Percentiles rank a stretch among this genome's conserved stretches.
These are phyloP conservation scores for Pichia sp. DNA, from an alignment of 1,139 yeast species.

Conservation along the genomic window DNA sequence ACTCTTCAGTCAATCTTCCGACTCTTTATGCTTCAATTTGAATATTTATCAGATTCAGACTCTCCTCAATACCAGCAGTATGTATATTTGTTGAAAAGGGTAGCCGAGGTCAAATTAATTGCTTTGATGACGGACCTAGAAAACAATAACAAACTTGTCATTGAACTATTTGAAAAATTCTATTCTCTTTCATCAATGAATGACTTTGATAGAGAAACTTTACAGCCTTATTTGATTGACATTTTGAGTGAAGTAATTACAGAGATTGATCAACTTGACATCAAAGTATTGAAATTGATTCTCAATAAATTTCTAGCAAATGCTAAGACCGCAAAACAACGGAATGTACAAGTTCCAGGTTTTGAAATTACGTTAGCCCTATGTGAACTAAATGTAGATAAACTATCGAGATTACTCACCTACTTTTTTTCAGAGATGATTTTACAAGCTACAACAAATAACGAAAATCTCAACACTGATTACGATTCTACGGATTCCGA, in stretches of 20 bases:
- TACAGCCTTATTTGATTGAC: conserved; percentile 58
- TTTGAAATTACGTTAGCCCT: conserved; percentile 60
- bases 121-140: conserved; percentile 73
- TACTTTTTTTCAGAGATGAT: conserved; percentile 75
- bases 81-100: conserved; percentile 55
- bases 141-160: conserved; percentile 49
- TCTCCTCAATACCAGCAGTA: conserved; percentile 51
- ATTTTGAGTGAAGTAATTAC: conserved; percentile 70
- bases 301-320: conserved; percentile 43
- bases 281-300: conserved; percentile 52
- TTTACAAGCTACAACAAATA: conserved; percentile 37
- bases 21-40: conserved; percentile 57
- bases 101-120: conserved; percentile 75
- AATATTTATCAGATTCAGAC: conserved; percentile 47
- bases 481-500: conserved; percentile 22
- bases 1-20: conserved; percentile 59
- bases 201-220: conserved; percentile 34
- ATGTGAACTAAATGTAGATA: conserved; percentile 64
- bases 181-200: conserved; percentile 43
- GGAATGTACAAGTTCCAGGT: conserved; percentile 36
- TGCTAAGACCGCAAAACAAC: conserved; percentile 18
- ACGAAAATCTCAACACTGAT: conserved; percentile 26
- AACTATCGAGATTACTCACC: conserved; percentile 72
- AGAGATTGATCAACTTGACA: conserved; percentile 66
- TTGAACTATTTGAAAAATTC: conserved; percentile 51